Base-by-base conservation (phyloP, 1,284 basidiomycete genomes). In the Waitea zeae region DNA sequence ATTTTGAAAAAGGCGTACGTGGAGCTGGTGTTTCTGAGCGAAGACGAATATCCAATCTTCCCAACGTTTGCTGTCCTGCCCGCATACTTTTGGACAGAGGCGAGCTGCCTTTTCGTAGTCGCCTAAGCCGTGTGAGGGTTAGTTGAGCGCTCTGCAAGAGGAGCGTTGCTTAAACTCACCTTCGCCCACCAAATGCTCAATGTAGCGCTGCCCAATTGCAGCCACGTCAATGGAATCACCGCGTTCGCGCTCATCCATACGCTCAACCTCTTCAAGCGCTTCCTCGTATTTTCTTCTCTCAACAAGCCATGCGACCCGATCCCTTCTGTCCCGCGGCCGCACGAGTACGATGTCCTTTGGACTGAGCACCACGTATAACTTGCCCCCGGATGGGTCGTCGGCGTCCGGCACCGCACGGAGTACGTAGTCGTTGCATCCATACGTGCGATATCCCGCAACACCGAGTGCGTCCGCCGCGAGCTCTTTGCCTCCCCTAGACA, bases 21-120 rank as follows among this genome's bases (percentile, higher is more conserved):
- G 73, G 13, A 97, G 58, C 40, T 88, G 75, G 20, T 73, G 69
- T 45, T 80, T 74, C 51, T 92, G 78, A 0, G 83, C 82, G 49
- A 95, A 97, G 6, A 75, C 59, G 49, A 95, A 93, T 50, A 97
- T 84, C 81, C 86, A 95, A 46, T 83, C 74, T 51, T 97, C 92
- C 95, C 95, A 99, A 12, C 71, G 68, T 43, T 74, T 74, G 3
- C 66, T 59, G 46, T 96, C 74, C 22, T 72, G 69, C 1, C 71
- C 78, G 39, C 96, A 80, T 1, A 96, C 87, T 49, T 84, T 87
- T 0, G 87, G 78, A 39, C 80, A 82, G n/a, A 93, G 58, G 12
- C 65, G 58, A 0, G 93, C 93, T 1, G 95, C 93, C 46, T 83
- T 83, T 3, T 54, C 58, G 44, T 73, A 96, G 35, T 92, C 70